Evolutionary conservation across 208 protist genomes (phyloP), one percentile per base, ranked within the genome.

Genomic region (Acanthamoeba royreba): DNA sequence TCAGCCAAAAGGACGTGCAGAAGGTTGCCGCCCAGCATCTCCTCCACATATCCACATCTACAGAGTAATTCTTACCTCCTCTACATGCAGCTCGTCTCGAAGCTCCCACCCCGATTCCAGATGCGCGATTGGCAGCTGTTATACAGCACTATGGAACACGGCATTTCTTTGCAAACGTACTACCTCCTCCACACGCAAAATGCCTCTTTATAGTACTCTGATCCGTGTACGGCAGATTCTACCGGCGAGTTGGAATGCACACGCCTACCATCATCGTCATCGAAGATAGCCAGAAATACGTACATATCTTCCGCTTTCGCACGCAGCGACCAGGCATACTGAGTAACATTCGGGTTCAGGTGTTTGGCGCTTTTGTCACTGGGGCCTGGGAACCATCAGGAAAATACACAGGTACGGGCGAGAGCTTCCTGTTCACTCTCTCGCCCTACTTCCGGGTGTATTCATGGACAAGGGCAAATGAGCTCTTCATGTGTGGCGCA

Each of bases 391-490:
- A 88, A 28, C 0, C 49, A 17, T 1, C 3, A 17, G 45, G 33
- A 5, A 38, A 43, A 47, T 35, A 66, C 81, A 28, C 47, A 7
- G 81, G 81, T 47, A 88, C 81, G 0, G 81, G 81, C 25, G 81
- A 88, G 81, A 88, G 81, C 81, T 88, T 88, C 81, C 81, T 88
- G 25, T 88, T 88, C 81, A 88, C 81, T 1, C n/a, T 88, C 5
- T 53, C 81, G 28, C 81, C 81, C 47, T 66, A 88, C 81, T 88
- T 88, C 33, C 40, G 40, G 81, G 81, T 88, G 46, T 95, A 63
- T 33, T 61, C 77, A 0, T 95, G 94, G 94, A 89, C 89, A 22
- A 89, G 87, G 52, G 83, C 90, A 5, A 95, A 95, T 38, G 2
- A 74, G 42, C 90, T 88, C 66, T 95, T 92, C 58, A 83, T 94